A percentile compares a stretch with the other conserved stretches of the same genome.
These are phyloP conservation scores for Benincasa hispida DNA, from an alignment of 306 rosid species.

Conservation along the genomic window DNA sequence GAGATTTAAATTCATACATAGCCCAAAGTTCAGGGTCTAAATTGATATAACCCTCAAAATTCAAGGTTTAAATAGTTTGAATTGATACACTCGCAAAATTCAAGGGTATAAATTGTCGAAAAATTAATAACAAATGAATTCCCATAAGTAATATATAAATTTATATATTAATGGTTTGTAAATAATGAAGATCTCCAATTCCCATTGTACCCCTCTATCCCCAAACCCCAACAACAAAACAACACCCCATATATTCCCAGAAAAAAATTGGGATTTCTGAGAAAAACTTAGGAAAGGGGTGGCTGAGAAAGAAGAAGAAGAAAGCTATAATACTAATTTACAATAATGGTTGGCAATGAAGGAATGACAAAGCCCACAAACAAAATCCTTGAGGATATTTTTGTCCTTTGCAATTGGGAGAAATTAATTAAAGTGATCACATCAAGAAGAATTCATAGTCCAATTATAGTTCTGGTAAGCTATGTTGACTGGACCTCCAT, in stretches of 20 bases:
- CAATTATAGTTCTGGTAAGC: constrained; percentile 55
- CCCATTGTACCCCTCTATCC: background rate
- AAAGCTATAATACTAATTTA: background rate
- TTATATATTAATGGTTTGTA: background rate
- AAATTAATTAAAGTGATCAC: background rate
- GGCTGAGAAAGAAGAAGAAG: background rate
- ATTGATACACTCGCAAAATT: too few species aligned
- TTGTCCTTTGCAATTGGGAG: background rate
- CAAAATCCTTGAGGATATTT: background rate
- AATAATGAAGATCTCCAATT: background rate
- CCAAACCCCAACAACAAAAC: background rate
- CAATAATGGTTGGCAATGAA: background rate
- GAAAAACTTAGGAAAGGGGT: background rate
- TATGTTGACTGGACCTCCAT: constrained; percentile 51
- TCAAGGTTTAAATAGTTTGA: too few species aligned
- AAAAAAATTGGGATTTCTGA: background rate
- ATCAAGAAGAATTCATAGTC: constrained; percentile 68
- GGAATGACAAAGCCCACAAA: background rate
- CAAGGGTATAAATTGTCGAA: too few species aligned
- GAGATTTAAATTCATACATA: too few species aligned
- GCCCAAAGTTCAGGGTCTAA: too few species aligned
- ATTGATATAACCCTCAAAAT: too few species aligned
- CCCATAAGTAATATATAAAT: background rate
- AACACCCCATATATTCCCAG: background rate
- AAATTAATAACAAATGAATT: background rate